Base-by-base conservation (phyloP, 1,139 yeast genomes). In the Arxiozyma bovina region DNA sequence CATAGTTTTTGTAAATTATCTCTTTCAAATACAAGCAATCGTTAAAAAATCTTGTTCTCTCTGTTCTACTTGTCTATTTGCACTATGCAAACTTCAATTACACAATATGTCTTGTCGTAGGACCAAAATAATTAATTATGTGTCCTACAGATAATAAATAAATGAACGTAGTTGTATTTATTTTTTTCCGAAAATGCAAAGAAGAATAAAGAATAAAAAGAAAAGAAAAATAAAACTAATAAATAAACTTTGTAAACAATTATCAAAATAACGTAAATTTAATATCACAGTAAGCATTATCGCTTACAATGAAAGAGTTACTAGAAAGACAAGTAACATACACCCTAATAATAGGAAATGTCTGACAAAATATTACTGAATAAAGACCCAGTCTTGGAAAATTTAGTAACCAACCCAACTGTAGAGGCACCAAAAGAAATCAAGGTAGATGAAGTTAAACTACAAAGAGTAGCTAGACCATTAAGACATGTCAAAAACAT, bases 391-490 rank as follows among this genome's bases (percentile, higher is more conserved):
- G 49, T 45, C 22, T 45, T 60, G 42, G 58, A 56, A 44, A 54
- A 53, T 18, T 52, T 58, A 44, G 52, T 57, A 3, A 48, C 54
- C 12, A 54, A 54, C 9, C 59, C 56, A 20, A 45, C 50, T 22
- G 38, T 43, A 4, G 55, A 58, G 18, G 56, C 57, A 18, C 69
- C 70, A 8, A 61, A 57, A 43, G 63, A 58, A 45, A 60, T 64
- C 22, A 54, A 58, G 20, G 52, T 55, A 3, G 64, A 59, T 25
- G 62, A 60, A 9, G 56, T 54, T 4, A 54, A 56, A 23, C 48
- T 72, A 55, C 63, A 60, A 50, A 62, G 76, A 57, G 76, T 73
- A 1, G 74, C 70, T 7, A 69, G 77, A 60, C 77, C 77, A 1
- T 58, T 73, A 25, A 71, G 77, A 62, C 73, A 71, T 55, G 71